Base-by-base conservation (phyloP, 1,284 basidiomycete genomes). In the Ustilago xerochloae region DNA sequence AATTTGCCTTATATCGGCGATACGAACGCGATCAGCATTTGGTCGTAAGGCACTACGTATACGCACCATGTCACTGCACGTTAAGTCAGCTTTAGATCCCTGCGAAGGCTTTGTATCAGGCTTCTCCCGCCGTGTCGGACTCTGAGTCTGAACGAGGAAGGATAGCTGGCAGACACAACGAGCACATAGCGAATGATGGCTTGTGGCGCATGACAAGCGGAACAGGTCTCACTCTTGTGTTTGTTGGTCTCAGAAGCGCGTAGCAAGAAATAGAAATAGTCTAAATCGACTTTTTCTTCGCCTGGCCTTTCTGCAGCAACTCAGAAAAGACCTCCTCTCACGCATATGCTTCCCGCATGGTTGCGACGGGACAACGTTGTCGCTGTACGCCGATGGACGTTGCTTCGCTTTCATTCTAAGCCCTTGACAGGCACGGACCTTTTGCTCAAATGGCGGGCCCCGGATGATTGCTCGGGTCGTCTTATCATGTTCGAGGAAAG, bases 191-290 rank as follows among this genome's bases (percentile, higher is more conserved):
- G n/a, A n/a, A n/a, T n/a, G n/a, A n/a, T n/a, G n/a, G n/a, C 18
- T 24, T 24, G 41, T 24, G 26, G 9, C 13, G 41, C 8, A 15
- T 10, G 22, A 43, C 20, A 13, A 22, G 22, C 22, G 41, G 41
- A 20, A 15, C n/a, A 26, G 22, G 24, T 56, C 33, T 56, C 43
- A 18, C 32, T n/a, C 22, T 56, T 24, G 7, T 56, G 45, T 38
- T 56, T 47, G 45, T 56, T 32, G 43, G 53, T 56, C 35, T 56
- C 53, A 56, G 49, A 38, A n/a, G 20, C 10, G 29, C 3, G 3
- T 18, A 33, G 43, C 15, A 18, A 38, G 41, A 43, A 43, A 43
- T 24, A 24, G 26, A 47, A 20, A 47, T 16, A 35, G 12, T 29
- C 20, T 15, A 36, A 18, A 26, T 32, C 30, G 10, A 18, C 2